phyloP scores from a whole-genome alignment of 768 basidiomycete species.

The Suillus plorans region DNA sequence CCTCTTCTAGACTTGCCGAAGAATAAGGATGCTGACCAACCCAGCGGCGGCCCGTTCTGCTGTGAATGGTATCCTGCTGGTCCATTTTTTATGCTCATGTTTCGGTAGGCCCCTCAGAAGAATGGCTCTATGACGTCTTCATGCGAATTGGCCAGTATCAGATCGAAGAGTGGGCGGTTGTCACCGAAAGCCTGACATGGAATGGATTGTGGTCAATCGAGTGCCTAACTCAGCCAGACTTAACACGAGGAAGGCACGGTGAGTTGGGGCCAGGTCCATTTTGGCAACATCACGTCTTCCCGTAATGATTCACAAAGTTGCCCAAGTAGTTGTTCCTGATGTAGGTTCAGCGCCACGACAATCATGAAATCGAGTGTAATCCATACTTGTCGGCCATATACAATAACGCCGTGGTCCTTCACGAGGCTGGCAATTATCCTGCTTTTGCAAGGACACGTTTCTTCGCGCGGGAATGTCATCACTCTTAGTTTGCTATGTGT shows the following conservation, averaged over 20 bases:
- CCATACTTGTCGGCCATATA: slow-evolving; percentile 83
- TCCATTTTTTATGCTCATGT: slow-evolving; percentile 68
- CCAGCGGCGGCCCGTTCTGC: slow-evolving; percentile 61
- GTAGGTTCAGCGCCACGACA: slow-evolving; percentile 2
- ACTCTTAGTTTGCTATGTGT: slow-evolving; percentile 66
- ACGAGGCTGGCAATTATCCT: slow-evolving; percentile 69
- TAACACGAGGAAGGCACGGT: slow-evolving; percentile 76
- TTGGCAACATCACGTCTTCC: slow-evolving; percentile 40
- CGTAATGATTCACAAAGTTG: slow-evolving; percentile 75
- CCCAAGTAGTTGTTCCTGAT: slow-evolving; percentile 81
- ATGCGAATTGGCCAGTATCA: slow-evolving; percentile 53
- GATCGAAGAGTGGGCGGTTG: slow-evolving; percentile 83
- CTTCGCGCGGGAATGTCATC: slow-evolving; percentile 78
- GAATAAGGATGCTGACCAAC: slow-evolving; percentile 51
- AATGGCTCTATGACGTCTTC: slow-evolving; percentile 83
- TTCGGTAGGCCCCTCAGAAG: slow-evolving; percentile 62
- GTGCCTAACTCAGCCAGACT: slow-evolving; percentile 56
- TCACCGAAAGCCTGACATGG: slow-evolving; percentile 72
- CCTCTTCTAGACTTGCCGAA: slow-evolving; percentile 47
- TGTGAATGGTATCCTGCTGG: slow-evolving; percentile 53
- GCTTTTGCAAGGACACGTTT: slow-evolving; percentile 55
- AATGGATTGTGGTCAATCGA: slow-evolving; percentile 60
- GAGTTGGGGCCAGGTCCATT: slow-evolving; percentile 27
- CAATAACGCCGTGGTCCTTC: slow-evolving; percentile 66
- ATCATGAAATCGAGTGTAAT: neutral